Evolutionary conservation across 2,329 filamentous ascomycete species (phyloP).

Genomic region (Clonostachys chloroleuca): DNA sequence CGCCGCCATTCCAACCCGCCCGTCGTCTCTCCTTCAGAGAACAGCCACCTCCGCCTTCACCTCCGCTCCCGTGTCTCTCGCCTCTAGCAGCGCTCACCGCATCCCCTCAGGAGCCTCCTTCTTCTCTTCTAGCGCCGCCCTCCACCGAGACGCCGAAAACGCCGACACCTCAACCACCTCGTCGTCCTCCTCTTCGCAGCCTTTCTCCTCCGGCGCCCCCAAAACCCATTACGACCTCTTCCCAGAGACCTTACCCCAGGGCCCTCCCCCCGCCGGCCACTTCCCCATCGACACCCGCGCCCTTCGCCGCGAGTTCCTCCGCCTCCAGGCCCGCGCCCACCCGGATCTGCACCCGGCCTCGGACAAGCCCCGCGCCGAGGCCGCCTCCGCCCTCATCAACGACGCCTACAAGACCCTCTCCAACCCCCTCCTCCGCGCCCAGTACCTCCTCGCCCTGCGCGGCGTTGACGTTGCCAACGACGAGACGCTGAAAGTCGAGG

Average conservation of each 20-base stretch:
- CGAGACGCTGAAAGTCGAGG: constrained; percentile 67
- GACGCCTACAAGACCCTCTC: constrained; percentile 84
- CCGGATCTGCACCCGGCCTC: constrained; percentile 61
- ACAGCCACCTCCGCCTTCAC: not conserved
- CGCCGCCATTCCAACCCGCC: constrained; percentile 3
- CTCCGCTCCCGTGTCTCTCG: not conserved
- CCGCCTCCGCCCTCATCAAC: constrained; percentile 79
- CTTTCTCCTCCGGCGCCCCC: constrained; percentile 6
- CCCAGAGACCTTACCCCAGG: constrained; percentile 68
- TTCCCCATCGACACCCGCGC: constrained; percentile 69
- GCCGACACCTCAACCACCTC: not conserved
- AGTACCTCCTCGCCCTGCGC: constrained; percentile 74
- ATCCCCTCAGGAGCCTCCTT: no score
- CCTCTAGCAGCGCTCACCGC: no score
- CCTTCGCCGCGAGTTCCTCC: constrained; percentile 81
- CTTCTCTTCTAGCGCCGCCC: no score
- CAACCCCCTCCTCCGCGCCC: constrained; percentile 76
- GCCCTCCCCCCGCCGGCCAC: constrained; percentile 71
- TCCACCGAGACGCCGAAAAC: not conserved
- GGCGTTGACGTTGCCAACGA: constrained; percentile 78
- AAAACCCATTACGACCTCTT: constrained; percentile 83
- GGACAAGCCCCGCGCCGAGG: constrained; percentile 62
- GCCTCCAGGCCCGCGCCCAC: constrained; percentile 73
- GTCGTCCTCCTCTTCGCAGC: constrained; percentile 4
- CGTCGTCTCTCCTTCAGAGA: not conserved